A percentile compares a stretch with the other conserved stretches of the same genome.
Conservation (phyloP, 1,139 yeast genomes). For the Geotrichum restrictum region DNA sequence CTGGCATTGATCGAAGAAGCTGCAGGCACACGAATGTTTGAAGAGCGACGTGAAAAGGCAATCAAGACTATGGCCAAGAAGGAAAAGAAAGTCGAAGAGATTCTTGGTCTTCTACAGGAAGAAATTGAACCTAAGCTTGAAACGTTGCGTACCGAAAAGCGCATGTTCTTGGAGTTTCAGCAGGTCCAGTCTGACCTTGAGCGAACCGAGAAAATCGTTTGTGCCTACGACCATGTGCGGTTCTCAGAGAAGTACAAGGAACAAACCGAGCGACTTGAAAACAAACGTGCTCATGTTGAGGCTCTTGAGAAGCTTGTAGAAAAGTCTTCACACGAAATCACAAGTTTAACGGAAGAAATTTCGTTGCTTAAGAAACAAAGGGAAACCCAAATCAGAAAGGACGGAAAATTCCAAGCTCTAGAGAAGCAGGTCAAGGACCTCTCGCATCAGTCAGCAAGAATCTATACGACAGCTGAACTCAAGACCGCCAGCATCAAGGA, state of each 20-base stretch:
- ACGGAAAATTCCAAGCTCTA: slow-evolving; percentile 60
- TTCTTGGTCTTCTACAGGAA: slow-evolving; percentile 65
- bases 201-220: slow-evolving; percentile 64
- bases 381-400: slow-evolving; percentile 59
- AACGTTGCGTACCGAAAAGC: slow-evolving; percentile 73
- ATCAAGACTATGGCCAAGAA: slow-evolving; percentile 88
- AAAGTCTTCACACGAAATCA: slow-evolving; percentile 53
- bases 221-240: slow-evolving; percentile 67
- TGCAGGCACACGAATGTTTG: slow-evolving; percentile 95
- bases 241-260: slow-evolving; percentile 38
- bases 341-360: slow-evolving; percentile 59
- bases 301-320: slow-evolving; percentile 42
- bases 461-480: slow-evolving; percentile 60
- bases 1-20: slow-evolving; percentile 94
- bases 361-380: slow-evolving; percentile 51
- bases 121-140: slow-evolving; percentile 93
- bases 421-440: slow-evolving; percentile 58
- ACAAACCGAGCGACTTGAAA: slow-evolving; percentile 35
- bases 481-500: slow-evolving; percentile 10
- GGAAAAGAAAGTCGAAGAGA: slow-evolving; percentile 77
- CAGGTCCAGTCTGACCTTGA: slow-evolving; percentile 80
- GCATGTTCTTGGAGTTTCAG: slow-evolving; percentile 79
- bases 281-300: slow-evolving; percentile 41
- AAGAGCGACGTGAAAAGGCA: slow-evolving; percentile 88
- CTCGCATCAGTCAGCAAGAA: slow-evolving; percentile 64